These are phyloP conservation scores for Candida rishiriensis DNA, from an alignment of 805 yeast genomes.

Conservation along the genomic window DNA sequence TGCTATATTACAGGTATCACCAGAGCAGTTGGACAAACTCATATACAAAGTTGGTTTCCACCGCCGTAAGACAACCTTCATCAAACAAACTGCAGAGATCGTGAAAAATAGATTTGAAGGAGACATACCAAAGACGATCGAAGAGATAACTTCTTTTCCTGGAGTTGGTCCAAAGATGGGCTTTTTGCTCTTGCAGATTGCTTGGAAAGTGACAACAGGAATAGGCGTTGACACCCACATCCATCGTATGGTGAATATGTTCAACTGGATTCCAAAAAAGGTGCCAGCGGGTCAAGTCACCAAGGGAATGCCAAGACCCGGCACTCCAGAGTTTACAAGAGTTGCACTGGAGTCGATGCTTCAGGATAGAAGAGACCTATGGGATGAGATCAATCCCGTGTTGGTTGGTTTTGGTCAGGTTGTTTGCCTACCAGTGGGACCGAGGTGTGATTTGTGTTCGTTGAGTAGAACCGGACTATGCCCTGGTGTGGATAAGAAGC, in stretches of 20 bases:
- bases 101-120: conserved; percentile 46
- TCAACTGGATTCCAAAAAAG: conserved; percentile 62
- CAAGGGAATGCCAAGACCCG: neutral
- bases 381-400: conserved; percentile 83
- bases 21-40: conserved; percentile 53
- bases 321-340: conserved; percentile 74
- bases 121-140: conserved; percentile 71
- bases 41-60: conserved; percentile 88
- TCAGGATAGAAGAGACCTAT: conserved; percentile 49
- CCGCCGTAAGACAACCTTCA: conserved; percentile 66
- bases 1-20: conserved; percentile 47
- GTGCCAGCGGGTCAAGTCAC: conserved; percentile 34
- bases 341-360: conserved; percentile 67
- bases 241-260: conserved; percentile 72
- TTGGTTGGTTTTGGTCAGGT: conserved; percentile 94
- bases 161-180: conserved; percentile 99
- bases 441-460: conserved; percentile 68
- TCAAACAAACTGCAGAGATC: conserved; percentile 56
- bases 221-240: conserved; percentile 96
- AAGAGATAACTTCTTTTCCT: conserved; percentile 64
- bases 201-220: conserved; percentile 74
- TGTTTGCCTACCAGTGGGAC: conserved; percentile 68
- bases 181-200: conserved; percentile 69
- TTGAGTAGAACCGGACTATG: conserved; percentile 53
- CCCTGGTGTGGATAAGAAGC: conserved; percentile 47